Base-by-base conservation (phyloP, 352 stramenopile species). In the Pythium scleroteichum region DNA sequence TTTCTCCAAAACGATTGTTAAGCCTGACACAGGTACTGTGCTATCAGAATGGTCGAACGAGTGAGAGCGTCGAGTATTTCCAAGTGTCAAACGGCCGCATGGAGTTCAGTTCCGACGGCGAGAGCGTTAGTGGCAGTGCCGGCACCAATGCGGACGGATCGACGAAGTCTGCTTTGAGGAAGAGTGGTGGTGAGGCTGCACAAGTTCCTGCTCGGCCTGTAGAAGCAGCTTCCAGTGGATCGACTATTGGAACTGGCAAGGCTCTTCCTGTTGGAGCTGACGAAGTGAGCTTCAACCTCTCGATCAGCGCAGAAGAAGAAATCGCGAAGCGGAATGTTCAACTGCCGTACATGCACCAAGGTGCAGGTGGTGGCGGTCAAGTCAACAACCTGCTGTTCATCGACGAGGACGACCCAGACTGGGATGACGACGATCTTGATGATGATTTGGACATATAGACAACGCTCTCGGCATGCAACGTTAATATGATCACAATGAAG, bases 391-490 rank as follows among this genome's bases (percentile, higher is more conserved):
- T 90, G 35, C 82, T 93, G 35, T 90, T 87, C 56, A 93, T 93
- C 53, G 83, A 93, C 29, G 76, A 90, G 41, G 83, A 91, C 48
- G 83, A 91, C 55, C 83, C 79, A 14, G 83, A 93, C 68, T 93
- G 66, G 58, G 73, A 81, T 55, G 73, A 81, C 62, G 73, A 81
- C 49, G 73, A 81, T 32, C 49, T 81, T 17, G 73, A 81, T 58
- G 73, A 81, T 51, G 73, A 81, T 29, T 52, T 81, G 17, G 73
- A 78, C 55, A 74, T 81, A 26, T 81, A 68, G 52, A 35, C 20
- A 14, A 44, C 39, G 51, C 17, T 13, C 3, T 26, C 29, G n/a
- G 14, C 14, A 3, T 27, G 33, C 26, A 20, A 1, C 16, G 42
- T 10, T n/a, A 9, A 38, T 35, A 49, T 35, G 7, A n/a, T 47